Evolutionary conservation across 192 early-diverging fungal genomes (phyloP).

Genomic region (Rhizophagus clarus): DNA sequence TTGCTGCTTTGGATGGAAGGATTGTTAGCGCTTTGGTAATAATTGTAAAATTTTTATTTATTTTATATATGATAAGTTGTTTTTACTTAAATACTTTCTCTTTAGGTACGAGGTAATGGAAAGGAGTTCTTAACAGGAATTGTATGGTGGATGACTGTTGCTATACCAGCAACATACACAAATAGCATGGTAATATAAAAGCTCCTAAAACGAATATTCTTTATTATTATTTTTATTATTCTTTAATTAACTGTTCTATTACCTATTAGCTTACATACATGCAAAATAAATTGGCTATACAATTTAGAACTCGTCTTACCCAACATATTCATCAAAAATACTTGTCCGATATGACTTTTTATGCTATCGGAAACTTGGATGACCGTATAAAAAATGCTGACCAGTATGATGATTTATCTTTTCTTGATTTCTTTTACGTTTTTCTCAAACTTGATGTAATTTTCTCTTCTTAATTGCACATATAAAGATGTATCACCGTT

Average conservation of each 20-base stretch:
- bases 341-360: conserved; percentile 89
- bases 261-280: conserved; percentile 64
- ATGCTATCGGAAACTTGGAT: conserved; percentile 91
- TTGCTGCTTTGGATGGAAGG: conserved; percentile 85
- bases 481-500: conserved; percentile 67
- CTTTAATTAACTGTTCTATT: not conserved
- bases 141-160: conserved; percentile 90
- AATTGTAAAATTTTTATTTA: not conserved
- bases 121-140: conserved; percentile 84
- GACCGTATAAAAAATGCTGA: conserved; percentile 90
- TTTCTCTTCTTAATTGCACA: not conserved
- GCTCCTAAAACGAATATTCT: not conserved
- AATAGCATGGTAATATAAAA: conserved; percentile 79
- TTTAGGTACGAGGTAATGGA: conserved; percentile 66
- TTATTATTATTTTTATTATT: conserved; percentile 5
- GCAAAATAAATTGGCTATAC: conserved; percentile 75
- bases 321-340: conserved; percentile 87
- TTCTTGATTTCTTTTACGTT: not conserved
- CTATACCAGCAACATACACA: conserved; percentile 94
- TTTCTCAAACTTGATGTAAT: conserved; percentile 26
- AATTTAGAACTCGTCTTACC: conserved; percentile 86
- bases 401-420: conserved; percentile 58
- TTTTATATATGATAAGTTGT: not conserved
- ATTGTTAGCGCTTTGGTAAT: conserved; percentile 76
- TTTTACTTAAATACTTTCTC: not conserved